Percentiles rank a stretch among this genome's conserved stretches.
Evolutionary conservation across 2,329 filamentous ascomycete genomes (phyloP).

Genomic region (Zymoseptoria tritici): DNA sequence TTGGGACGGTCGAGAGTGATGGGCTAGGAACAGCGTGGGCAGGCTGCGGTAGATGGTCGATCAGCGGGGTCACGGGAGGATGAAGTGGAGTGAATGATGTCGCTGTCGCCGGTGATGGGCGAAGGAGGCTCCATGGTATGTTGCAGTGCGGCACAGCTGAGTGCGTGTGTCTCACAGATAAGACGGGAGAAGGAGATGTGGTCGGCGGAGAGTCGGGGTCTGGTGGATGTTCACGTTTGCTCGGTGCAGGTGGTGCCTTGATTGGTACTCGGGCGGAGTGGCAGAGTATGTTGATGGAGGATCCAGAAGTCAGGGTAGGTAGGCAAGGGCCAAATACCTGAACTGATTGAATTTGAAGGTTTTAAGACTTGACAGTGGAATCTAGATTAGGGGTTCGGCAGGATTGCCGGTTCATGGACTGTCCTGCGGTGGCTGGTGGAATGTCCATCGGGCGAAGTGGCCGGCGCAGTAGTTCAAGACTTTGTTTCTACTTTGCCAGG

Average conservation of each 20-base stretch:
- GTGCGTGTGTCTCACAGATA: not conserved
- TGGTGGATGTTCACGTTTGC: not conserved
- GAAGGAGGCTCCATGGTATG: not conserved
- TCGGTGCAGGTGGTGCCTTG: not conserved
- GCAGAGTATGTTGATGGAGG: too few species aligned
- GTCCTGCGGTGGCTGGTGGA: too few species aligned
- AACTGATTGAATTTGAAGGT: too few species aligned
- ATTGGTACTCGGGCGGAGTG: too few species aligned
- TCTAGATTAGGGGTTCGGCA: too few species aligned
- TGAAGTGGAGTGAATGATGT: not conserved
- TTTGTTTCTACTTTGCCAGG: too few species aligned
- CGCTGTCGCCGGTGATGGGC: not conserved
- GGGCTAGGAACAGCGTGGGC: not conserved
- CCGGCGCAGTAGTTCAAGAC: too few species aligned
- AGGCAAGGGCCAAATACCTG: too few species aligned
- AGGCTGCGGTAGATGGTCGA: constrained; percentile 12
- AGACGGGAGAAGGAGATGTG: not conserved
- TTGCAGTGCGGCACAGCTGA: not conserved
- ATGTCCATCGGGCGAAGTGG: too few species aligned
- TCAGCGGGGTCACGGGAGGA: constrained; percentile 4
- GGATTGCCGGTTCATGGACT: too few species aligned
- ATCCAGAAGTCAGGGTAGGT: too few species aligned
- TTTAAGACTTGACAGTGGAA: too few species aligned
- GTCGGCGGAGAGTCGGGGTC: not conserved
- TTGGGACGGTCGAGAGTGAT: not conserved